These are phyloP conservation scores for Asterophora parasitica DNA, from an alignment of 768 basidiomycete genomes.

Conservation along the genomic window DNA sequence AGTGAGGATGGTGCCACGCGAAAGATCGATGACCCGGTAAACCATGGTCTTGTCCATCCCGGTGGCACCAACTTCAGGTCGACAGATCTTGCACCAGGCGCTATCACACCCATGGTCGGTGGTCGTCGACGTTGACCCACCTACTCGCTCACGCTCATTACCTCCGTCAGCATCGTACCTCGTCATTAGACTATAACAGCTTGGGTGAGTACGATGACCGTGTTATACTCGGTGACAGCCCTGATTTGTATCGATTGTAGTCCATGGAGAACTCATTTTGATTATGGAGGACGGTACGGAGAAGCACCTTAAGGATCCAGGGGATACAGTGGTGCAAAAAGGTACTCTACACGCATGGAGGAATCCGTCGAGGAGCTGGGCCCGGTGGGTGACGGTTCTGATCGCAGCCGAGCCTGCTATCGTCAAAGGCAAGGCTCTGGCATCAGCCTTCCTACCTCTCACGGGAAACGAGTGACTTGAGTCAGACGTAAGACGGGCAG, in stretches of 20 bases:
- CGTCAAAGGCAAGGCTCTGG: constrained; percentile 38
- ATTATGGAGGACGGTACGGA: constrained; percentile 54
- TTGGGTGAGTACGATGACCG: constrained; percentile 35
- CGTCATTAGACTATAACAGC: constrained; percentile 59
- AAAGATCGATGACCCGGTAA: constrained; percentile 29
- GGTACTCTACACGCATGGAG: constrained; percentile 61
- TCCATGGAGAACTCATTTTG: constrained; percentile 51
- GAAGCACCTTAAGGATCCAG: constrained; percentile 46
- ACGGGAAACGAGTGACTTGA: background rate
- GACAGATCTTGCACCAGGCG: constrained; percentile 54
- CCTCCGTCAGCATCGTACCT: constrained; percentile 39
- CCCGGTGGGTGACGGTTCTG: constrained; percentile 48
- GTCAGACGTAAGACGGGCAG: constrained; percentile 1
- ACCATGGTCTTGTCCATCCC: constrained; percentile 39
- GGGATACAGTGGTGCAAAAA: constrained; percentile 52
- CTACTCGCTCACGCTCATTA: background rate
- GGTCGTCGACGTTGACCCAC: background rate
- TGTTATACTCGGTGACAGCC: background rate
- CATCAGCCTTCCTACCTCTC: constrained; percentile 22
- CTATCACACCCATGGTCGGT: constrained; percentile 41
- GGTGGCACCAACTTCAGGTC: constrained; percentile 44
- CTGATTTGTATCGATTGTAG: constrained; percentile 24
- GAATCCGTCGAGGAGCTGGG: constrained; percentile 48
- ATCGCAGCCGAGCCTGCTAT: constrained; percentile 52
- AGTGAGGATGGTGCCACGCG: constrained; percentile 51